A percentile compares a stretch with the other conserved stretches of the same genome.
phyloP scores from a whole-genome alignment of 306 rosid genomes.

The Arachis hypogaea region DNA sequence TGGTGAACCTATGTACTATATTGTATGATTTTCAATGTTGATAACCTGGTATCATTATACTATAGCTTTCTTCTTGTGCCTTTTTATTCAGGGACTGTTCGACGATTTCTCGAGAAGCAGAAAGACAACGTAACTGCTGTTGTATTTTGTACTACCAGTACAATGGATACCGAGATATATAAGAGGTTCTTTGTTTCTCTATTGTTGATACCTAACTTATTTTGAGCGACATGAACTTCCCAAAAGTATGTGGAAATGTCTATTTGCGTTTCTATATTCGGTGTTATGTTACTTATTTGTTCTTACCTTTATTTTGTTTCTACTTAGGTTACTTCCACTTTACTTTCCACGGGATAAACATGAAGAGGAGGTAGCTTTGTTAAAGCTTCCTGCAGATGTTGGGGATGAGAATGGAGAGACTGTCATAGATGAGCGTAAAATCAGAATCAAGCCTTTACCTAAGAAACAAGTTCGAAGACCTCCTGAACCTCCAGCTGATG shows the following conservation, averaged over 20 bases:
- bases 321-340: constrained; percentile 87
- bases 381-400: constrained; percentile 95
- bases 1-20: constrained; percentile 26
- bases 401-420: constrained; percentile 99
- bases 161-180: constrained; percentile 89
- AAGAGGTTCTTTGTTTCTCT: constrained; percentile 64
- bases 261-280: constrained; percentile 24
- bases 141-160: constrained; percentile 86
- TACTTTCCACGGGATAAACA: constrained; percentile 97
- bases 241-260: not conserved
- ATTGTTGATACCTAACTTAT: constrained; percentile 13
- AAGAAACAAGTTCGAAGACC: constrained; percentile 60
- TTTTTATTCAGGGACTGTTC: constrained; percentile 77
- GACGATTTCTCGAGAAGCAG: constrained; percentile 94
- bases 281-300: constrained; percentile 25
- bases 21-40: constrained; percentile 23
- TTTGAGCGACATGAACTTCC: constrained; percentile 36
- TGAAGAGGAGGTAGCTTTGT: constrained; percentile 88
- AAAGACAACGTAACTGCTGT: constrained; percentile 81
- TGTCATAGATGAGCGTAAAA: constrained; percentile 88
- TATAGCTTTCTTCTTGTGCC: constrained; percentile 27
- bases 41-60: constrained; percentile 13
- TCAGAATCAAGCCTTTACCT: constrained; percentile 94
- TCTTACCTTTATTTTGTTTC: constrained; percentile 26
- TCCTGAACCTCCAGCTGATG: constrained; percentile 60